Percentiles rank a stretch among this genome's conserved stretches.
Conservation (phyloP, 768 basidiomycete species). For the Suillus discolor region DNA sequence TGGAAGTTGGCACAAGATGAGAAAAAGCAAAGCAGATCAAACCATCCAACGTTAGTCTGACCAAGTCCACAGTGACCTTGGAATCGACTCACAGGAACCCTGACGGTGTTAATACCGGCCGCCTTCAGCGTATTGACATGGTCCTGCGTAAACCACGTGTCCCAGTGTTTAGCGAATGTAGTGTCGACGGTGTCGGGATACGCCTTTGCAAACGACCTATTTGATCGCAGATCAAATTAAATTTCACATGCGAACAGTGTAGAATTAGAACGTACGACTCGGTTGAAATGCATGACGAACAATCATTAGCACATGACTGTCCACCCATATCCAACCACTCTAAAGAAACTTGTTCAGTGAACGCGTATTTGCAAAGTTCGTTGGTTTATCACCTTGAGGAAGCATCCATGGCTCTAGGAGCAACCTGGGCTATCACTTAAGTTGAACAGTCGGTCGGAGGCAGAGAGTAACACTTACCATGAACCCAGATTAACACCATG, state of each 20-base stretch:
- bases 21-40: not conserved
- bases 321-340: constrained; percentile 82
- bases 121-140: constrained; percentile 56
- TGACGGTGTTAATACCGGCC: constrained; percentile 75
- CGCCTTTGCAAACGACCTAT: constrained; percentile 60
- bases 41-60: not conserved
- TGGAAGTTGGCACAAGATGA: not conserved
- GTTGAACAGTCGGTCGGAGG: constrained; percentile 3
- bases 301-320: constrained; percentile 50
- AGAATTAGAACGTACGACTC: constrained; percentile 54
- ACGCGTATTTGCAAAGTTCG: not conserved
- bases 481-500: constrained; percentile 75
- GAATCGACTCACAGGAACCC: constrained; percentile 62
- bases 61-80: not conserved
- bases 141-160: constrained; percentile 69
- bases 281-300: constrained; percentile 61
- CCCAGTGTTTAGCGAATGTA: constrained; percentile 69
- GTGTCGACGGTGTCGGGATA: constrained; percentile 60
- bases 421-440: constrained; percentile 48
- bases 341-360: constrained; percentile 23
- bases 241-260: not conserved
- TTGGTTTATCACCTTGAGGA: constrained; percentile 48
- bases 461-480: constrained; percentile 41
- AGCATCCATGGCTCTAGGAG: constrained; percentile 85
- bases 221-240: not conserved